Percentiles rank a stretch among this genome's conserved stretches.
Conservation (phyloP, 192 early-diverging fungal species). For the Allomyces macrogynus region DNA sequence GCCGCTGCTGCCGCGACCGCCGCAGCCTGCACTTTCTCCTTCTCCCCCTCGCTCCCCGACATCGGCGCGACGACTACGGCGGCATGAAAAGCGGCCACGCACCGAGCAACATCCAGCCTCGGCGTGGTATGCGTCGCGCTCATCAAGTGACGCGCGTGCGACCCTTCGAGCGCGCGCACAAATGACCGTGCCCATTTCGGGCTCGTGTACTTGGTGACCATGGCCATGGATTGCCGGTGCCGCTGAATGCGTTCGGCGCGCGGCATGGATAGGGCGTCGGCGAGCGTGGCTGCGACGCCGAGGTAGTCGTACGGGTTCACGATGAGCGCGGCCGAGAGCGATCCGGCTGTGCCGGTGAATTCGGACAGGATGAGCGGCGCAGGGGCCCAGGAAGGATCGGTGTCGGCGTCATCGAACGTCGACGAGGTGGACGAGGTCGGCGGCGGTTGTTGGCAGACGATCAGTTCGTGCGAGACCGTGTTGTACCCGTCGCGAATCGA, state of each 20-base stretch:
- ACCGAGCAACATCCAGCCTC: too few species aligned
- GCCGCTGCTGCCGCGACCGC: too few species aligned
- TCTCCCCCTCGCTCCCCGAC: too few species aligned
- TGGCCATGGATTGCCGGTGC: constrained; percentile 41
- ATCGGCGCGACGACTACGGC: too few species aligned
- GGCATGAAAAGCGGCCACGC: too few species aligned
- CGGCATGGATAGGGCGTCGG: constrained; percentile 65
- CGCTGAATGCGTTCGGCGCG: constrained; percentile 51
- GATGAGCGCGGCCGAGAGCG: constrained; percentile 50
- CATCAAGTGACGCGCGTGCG: too few species aligned
- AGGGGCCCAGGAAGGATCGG: constrained; percentile 18
- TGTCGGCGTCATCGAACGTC: too few species aligned
- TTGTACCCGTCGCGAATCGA: constrained; percentile 94
- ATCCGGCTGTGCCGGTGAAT: constrained; percentile 90
- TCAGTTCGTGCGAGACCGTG: constrained; percentile 79
- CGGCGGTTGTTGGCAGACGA: constrained; percentile 67
- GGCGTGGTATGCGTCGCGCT: too few species aligned
- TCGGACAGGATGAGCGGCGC: constrained; percentile 82
- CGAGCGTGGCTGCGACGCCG: constrained; percentile 73
- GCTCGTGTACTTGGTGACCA: constrained; percentile 65
- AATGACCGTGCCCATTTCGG: constrained; percentile 72
- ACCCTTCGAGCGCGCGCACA: too few species aligned
- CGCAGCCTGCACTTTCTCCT: too few species aligned
- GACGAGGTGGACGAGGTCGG: too few species aligned
- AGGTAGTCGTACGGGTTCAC: constrained; percentile 92